Evolutionary conservation across 2,329 filamentous ascomycete species (phyloP).

Genomic region (Plectosphaerella plurivora): DNA sequence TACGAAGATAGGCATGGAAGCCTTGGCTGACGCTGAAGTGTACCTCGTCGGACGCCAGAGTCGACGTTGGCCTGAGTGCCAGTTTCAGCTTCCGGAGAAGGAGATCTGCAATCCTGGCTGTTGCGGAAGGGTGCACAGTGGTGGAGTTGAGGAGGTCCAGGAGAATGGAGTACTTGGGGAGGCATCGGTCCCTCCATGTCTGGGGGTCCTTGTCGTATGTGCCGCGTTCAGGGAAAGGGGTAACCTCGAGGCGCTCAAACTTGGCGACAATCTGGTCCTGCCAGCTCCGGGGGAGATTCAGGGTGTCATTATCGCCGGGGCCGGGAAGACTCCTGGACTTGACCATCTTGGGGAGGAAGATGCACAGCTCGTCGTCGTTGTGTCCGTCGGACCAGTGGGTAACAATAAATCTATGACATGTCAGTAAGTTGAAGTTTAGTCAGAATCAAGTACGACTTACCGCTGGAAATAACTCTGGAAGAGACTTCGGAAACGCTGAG

Average conservation of each 20-base stretch:
- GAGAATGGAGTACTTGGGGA: constrained; percentile 65
- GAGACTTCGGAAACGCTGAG: constrained; percentile 72
- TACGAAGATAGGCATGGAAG: constrained; percentile 66
- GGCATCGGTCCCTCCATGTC: constrained; percentile 57
- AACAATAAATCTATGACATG: constrained; percentile 60
- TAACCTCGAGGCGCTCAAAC: constrained; percentile 61
- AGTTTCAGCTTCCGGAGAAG: constrained; percentile 63
- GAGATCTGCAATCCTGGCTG: constrained; percentile 61
- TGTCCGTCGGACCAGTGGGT: constrained; percentile 64
- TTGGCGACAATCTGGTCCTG: constrained; percentile 68
- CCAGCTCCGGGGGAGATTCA: constrained; percentile 61
- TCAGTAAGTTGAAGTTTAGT: constrained; percentile 12
- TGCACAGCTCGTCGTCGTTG: constrained; percentile 65
- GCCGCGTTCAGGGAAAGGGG: constrained; percentile 60
- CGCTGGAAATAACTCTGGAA: constrained; percentile 77
- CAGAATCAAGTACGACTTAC: constrained; percentile 36
- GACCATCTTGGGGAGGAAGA: constrained; percentile 64
- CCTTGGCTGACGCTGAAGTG: constrained; percentile 72
- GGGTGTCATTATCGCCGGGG: constrained; percentile 46
- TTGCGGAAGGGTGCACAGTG: constrained; percentile 60
- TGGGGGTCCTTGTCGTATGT: constrained; percentile 58
- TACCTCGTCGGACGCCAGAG: constrained; percentile 57
- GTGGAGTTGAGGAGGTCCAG: constrained; percentile 59
- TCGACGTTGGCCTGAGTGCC: constrained; percentile 57
- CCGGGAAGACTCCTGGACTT: constrained; percentile 50